Evolutionary conservation across 148 eudicot species (phyloP), one percentile per base, ranked within the genome.

Genomic region (Agrostemma githago): DNA sequence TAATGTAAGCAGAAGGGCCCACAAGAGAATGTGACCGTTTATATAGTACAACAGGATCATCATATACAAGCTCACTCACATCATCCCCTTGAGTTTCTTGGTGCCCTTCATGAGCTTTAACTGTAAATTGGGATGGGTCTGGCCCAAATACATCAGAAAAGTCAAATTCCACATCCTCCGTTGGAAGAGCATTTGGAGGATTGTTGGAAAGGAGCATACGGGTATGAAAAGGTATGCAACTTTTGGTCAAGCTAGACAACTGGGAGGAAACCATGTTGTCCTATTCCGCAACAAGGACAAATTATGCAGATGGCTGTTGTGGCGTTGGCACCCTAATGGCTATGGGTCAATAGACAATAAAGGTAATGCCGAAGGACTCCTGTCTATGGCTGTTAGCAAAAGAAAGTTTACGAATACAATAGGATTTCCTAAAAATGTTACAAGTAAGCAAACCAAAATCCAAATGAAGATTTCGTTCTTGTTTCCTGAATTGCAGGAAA

Each of bases 401-500:
- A 79, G 86, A 73, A 86, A 85, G 84, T 91, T 86, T 65, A 86
- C 80, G 60, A 66, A 71, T 26, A 73, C 80, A 67, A 84, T 75
- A 4, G 84, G 80, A 38, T 77, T 77, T 59, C 86, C 89, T 72
- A 86, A 81, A 79, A 86, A 84, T 76, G 82, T 87, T 51, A 88
- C 80, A 74, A 89, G 83, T 58, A 93, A 62, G 89, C 88, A 89
- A 74, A 85, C 77, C 68, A 87, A 80, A 76, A 86, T 86, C 89
- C 89, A 85, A 85, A 77, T 78, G 71, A 88, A 80, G 86, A 81
- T 80, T 76, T 66, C 57, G 88, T 83, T 82, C 86, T 84, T 86
- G 98, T 89, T 93, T 91, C 98, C 97, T 95, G 82, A 79, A 77
- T 81, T 69, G 88, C 92, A 93, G 98, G 98, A 91, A 93, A 91